These are phyloP conservation scores for Pythium oligandrum DNA, from an alignment of 352 stramenopile genomes.

Conservation along the genomic window DNA sequence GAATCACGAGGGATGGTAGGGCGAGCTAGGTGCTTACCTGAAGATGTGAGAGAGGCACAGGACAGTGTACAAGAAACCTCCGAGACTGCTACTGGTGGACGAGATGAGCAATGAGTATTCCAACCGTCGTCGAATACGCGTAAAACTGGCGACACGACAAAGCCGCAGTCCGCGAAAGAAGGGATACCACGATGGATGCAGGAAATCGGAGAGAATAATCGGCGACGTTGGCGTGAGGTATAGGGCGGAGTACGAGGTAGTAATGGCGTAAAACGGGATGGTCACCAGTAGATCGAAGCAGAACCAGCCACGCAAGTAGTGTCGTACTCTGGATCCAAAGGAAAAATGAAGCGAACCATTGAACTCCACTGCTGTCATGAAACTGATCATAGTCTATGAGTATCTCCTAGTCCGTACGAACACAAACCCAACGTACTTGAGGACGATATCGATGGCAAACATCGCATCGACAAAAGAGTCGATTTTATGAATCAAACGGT, in stretches of 20 bases:
- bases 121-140: constrained; percentile 51
- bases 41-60: constrained; percentile 78
- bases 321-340: constrained; percentile 33
- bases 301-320: constrained; percentile 58
- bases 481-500: constrained; percentile 35
- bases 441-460: constrained; percentile 62
- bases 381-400: constrained; percentile 24
- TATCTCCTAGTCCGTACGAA: neutral
- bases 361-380: constrained; percentile 67
- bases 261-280: constrained; percentile 58
- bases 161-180: constrained; percentile 44
- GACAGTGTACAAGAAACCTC: constrained; percentile 69
- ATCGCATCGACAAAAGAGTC: constrained; percentile 63
- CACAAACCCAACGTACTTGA: constrained; percentile 41
- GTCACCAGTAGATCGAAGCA: constrained; percentile 58
- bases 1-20: neutral
- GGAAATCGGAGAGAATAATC: too few relatives aligned
- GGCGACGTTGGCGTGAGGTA: too few relatives aligned
- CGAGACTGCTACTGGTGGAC: constrained; percentile 70
- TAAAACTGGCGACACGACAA: constrained; percentile 43
- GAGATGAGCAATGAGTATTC: constrained; percentile 75
- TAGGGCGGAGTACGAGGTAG: neutral
- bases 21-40: constrained; percentile 20
- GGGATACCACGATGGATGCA: constrained; percentile 32
- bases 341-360: constrained; percentile 76